Evolutionary conservation across 2,329 filamentous ascomycete genomes (phyloP).

Genomic region (Fusarium multiceps): DNA sequence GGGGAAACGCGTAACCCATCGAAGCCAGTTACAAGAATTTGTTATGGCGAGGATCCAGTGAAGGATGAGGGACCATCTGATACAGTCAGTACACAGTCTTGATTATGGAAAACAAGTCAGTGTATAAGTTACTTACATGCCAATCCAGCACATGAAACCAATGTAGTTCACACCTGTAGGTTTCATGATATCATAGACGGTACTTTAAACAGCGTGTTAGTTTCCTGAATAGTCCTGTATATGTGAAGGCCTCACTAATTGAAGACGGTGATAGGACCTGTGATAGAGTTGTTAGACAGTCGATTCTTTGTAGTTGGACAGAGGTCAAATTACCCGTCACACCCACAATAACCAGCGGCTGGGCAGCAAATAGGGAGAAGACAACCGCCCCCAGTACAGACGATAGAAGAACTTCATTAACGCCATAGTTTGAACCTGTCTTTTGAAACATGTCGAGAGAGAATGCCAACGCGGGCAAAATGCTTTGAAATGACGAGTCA

Average conservation of each 20-base stretch:
- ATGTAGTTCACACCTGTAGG: conserved; percentile 84
- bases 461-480: conserved; percentile 87
- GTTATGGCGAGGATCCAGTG: conserved; percentile 86
- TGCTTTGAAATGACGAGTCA: conserved; percentile 62
- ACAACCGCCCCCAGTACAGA: conserved; percentile 86
- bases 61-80: conserved; percentile 82
- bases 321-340: conserved; percentile 71
- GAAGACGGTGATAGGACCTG: conserved; percentile 89
- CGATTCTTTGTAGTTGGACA: neutral
- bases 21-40: conserved; percentile 89
- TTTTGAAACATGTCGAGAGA: conserved; percentile 94
- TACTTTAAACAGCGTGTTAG: conserved; percentile 58
- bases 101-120: neutral
- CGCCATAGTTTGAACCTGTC: conserved; percentile 84
- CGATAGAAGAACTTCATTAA: conserved; percentile 89
- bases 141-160: conserved; percentile 92
- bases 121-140: conserved; percentile 64
- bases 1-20: conserved; percentile 89
- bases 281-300: conserved; percentile 10
- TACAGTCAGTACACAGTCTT: neutral
- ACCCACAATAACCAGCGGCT: conserved; percentile 90
- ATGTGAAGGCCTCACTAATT: conserved; percentile 71
- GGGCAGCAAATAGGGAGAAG: conserved; percentile 81
- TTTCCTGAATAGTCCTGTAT: neutral
- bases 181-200: conserved; percentile 87